Percentiles rank a stretch among this genome's conserved stretches.
These are phyloP conservation scores for Colletotrichum tanaceti DNA, from an alignment of 2,329 filamentous ascomycete genomes.

Conservation along the genomic window DNA sequence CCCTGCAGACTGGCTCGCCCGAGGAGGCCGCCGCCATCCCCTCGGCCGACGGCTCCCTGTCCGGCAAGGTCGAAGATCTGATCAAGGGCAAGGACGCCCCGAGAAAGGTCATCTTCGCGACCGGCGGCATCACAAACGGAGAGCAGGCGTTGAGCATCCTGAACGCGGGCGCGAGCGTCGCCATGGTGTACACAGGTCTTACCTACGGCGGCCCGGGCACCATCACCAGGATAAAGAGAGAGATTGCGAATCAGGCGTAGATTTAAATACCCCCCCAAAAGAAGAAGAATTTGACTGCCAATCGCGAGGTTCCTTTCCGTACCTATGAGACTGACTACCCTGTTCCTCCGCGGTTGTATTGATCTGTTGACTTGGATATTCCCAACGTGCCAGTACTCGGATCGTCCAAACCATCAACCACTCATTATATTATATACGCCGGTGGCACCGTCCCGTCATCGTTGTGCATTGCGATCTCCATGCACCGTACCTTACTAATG, in stretches of 20 bases:
- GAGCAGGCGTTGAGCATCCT: constrained; percentile 84
- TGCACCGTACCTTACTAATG: too few relatives aligned
- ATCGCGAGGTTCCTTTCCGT: background rate
- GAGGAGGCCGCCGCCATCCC: constrained; percentile 45
- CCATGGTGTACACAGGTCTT: constrained; percentile 88
- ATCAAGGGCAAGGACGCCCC: constrained; percentile 45
- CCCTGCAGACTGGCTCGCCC: constrained; percentile 51
- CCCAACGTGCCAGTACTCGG: background rate
- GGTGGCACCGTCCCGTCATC: too few relatives aligned
- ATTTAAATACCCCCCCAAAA: too few relatives aligned
- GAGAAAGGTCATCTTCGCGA: constrained; percentile 90
- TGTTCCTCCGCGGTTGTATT: too few relatives aligned
- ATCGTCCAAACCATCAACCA: background rate
- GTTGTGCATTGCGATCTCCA: too few relatives aligned
- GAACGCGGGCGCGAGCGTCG: constrained; percentile 89
- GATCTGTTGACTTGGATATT: background rate
- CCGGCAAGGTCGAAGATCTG: constrained; percentile 43
- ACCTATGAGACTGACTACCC: too few relatives aligned
- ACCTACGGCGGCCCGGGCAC: constrained; percentile 74
- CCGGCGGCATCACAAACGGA: constrained; percentile 91
- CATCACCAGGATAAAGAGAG: constrained; percentile 72
- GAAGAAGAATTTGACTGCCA: constrained; percentile 29
- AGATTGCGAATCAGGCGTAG: constrained; percentile 63
- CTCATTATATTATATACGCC: too few relatives aligned
- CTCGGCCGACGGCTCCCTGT: constrained; percentile 49